Percentiles rank a stretch among this genome's conserved stretches.
Evolutionary conservation across 768 basidiomycete genomes (phyloP).

Genomic region (Lactarius hengduanensis): DNA sequence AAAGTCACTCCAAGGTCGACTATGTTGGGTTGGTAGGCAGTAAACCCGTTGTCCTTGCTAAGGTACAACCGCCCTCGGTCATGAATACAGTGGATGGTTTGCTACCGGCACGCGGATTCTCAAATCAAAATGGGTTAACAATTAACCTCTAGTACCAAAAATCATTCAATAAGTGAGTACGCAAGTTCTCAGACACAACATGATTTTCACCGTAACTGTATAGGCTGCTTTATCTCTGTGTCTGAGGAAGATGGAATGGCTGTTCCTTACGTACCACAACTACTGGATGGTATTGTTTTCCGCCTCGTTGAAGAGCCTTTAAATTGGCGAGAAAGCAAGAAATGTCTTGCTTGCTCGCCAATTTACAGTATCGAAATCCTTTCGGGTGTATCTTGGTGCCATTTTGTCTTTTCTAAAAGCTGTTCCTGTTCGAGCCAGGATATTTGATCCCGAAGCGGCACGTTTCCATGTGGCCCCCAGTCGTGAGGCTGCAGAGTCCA

Average conservation of each 20-base stretch:
- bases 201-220: neutral
- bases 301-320: neutral
- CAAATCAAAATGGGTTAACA: neutral
- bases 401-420: neutral
- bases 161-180: slow-evolving; percentile 3
- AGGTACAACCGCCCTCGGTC: neutral
- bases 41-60: neutral
- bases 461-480: too few species aligned
- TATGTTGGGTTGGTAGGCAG: neutral
- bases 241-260: slow-evolving; percentile 6
- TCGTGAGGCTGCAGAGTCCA: too few species aligned
- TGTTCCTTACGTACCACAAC: neutral
- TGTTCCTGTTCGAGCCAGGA: neutral
- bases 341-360: neutral
- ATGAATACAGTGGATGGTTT: neutral
- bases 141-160: neutral
- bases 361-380: neutral
- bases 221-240: neutral
- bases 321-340: too few species aligned
- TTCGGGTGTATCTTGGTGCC: neutral
- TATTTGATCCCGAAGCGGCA: neutral
- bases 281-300: neutral
- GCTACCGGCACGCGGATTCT: neutral
- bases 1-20: neutral
- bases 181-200: neutral